A percentile compares a stretch with the other conserved stretches of the same genome.
These are phyloP conservation scores for Fragaria iinumae DNA, from an alignment of 306 rosid species.

Conservation along the genomic window DNA sequence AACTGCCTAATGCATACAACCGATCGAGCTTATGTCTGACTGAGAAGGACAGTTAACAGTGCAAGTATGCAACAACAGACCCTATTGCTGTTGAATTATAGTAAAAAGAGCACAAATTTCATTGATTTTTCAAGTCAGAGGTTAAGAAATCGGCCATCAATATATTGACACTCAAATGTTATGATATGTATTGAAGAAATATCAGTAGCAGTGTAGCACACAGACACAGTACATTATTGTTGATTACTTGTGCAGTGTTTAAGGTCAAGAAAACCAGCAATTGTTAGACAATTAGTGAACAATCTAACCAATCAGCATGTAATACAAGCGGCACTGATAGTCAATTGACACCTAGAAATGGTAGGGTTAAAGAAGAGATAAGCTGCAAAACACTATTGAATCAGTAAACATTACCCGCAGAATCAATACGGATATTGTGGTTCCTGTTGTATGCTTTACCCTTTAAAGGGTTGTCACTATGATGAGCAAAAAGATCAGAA, in stretches of 20 bases:
- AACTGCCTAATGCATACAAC: too few relatives aligned
- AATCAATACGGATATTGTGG: constrained; percentile 23
- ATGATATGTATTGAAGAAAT: too few relatives aligned
- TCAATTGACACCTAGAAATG: background rate
- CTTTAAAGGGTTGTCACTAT: constrained; percentile 22
- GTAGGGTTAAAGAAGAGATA: constrained; percentile 6
- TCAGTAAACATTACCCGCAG: constrained; percentile 16
- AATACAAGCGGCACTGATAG: background rate
- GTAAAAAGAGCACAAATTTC: too few relatives aligned
- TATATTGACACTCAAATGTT: too few relatives aligned
- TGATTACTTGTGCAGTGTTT: background rate
- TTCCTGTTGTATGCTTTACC: constrained; percentile 25
- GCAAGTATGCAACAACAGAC: too few relatives aligned
- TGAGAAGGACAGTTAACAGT: too few relatives aligned
- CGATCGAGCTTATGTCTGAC: too few relatives aligned
- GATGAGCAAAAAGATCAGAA: constrained; percentile 32
- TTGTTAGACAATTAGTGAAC: background rate
- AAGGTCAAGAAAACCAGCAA: background rate
- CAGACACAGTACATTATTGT: background rate
- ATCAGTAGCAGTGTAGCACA: too few relatives aligned
- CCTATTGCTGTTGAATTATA: too few relatives aligned
- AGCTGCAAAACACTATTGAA: constrained; percentile 22
- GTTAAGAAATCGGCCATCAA: too few relatives aligned
- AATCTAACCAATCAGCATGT: background rate
- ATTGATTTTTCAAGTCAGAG: too few relatives aligned